phyloP scores from a whole-genome alignment of 495 filamentous ascomycete genomes.

The Coniosporium apollinis region DNA sequence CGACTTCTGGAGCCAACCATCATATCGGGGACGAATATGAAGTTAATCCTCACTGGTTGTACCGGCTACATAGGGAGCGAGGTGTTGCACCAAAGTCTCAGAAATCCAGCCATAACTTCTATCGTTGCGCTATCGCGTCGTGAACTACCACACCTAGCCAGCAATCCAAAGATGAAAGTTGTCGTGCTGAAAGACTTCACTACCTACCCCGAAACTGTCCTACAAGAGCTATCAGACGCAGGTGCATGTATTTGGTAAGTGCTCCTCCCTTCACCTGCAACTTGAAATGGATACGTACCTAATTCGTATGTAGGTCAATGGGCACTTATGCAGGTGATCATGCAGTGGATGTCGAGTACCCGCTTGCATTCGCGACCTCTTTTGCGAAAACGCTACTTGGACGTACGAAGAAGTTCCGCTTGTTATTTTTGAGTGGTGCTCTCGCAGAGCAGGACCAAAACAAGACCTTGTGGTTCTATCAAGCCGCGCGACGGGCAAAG shows the following conservation, averaged over 20 bases:
- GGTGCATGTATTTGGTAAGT: slow-evolving; percentile 39
- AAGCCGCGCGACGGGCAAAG: slow-evolving; percentile 27
- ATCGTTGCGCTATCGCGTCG: slow-evolving; percentile 32
- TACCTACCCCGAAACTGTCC: slow-evolving; percentile 22
- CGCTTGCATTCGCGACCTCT: too few species aligned
- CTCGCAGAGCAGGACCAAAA: slow-evolving; percentile 30
- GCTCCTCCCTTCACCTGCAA: too few species aligned
- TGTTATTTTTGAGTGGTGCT: slow-evolving; percentile 34
- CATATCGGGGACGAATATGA: slow-evolving; percentile 19
- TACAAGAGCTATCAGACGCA: slow-evolving; percentile 29
- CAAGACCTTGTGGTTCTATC: slow-evolving; percentile 27
- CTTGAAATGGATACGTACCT: too few species aligned
- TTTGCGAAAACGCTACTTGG: too few species aligned
- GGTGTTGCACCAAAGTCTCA: slow-evolving; percentile 30
- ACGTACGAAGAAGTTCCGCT: too few species aligned
- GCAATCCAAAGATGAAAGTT: slow-evolving; percentile 27
- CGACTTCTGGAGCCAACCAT: too few species aligned
- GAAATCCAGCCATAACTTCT: slow-evolving; percentile 28
- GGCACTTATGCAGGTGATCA: too few species aligned
- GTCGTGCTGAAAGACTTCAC: slow-evolving; percentile 31
- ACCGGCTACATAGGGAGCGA: slow-evolving; percentile 36
- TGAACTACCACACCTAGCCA: slow-evolving; percentile 14
- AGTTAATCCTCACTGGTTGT: slow-evolving; percentile 32
- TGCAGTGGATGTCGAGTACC: too few species aligned
- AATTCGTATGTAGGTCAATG: too few species aligned